Evolutionary conservation across 768 basidiomycete genomes (phyloP), one percentile per base, ranked within the genome.

Genomic region (Pleurotus platypus): DNA sequence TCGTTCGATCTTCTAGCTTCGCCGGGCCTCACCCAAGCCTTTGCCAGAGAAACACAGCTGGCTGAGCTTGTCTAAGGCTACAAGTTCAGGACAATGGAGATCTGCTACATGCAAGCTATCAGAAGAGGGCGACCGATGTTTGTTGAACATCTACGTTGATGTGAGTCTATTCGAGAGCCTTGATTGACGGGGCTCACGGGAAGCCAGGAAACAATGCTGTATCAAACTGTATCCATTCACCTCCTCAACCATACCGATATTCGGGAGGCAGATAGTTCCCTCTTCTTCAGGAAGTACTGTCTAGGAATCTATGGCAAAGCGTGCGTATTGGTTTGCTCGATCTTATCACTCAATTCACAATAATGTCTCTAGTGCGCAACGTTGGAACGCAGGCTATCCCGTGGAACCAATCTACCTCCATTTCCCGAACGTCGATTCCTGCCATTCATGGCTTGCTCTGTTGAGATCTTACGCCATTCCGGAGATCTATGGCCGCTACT

Each of bases 391-490:
- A 1, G 71, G 67, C 16, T 70, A 70, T 38, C 74, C 74, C 13
- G 71, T 78, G 6, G 87, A 90, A 57, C 88, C 89, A 1, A 71
- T 94, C 49, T 92, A 91, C 68, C 73, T 94, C 38, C 81, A 85
- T 61, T 92, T 95, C 66, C 64, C 77, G 27, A 84, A 83, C 61
- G 62, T 80, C 1, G 88, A 91, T 55, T 70, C 75, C 5, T 81
- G 83, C 63, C 80, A 85, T 61, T 83, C 86, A 2, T 95, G 93
- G 92, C 76, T 90, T 48, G 84, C 86, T 20, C 81, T 94, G 50
- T 75, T 94, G 56, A 84, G 86, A 58, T 90, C 92, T 2, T 92
- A 89, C 69, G 86, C 93, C 11, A 79, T 80, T 50, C 87, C 90
- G 1, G 92, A 93, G 69, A 82, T 88, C 55, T 90, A 92, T 65